A percentile compares a stretch with the other conserved stretches of the same genome.
Evolutionary conservation across 2,329 filamentous ascomycete species (phyloP).

Genomic region (Bertia moriformis): DNA sequence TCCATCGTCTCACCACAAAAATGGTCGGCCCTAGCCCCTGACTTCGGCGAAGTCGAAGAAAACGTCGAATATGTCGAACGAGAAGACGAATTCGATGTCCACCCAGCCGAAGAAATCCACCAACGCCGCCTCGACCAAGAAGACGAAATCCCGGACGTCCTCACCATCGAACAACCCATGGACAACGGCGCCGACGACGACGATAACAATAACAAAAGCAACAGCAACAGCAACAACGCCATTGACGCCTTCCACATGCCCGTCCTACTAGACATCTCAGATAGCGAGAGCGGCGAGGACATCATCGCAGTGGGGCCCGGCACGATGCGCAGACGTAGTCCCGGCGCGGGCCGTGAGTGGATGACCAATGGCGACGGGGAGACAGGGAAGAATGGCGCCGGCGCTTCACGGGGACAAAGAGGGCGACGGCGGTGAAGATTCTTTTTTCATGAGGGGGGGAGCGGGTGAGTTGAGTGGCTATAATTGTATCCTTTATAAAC

Average conservation of each 20-base stretch:
- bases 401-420: background rate
- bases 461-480: too few species aligned
- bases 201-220: constrained; percentile 34
- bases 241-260: constrained; percentile 68
- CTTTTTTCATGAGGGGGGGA: too few species aligned
- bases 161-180: constrained; percentile 19
- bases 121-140: constrained; percentile 80
- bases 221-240: constrained; percentile 29
- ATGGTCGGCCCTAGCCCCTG: constrained; percentile 91
- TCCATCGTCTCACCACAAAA: constrained; percentile 87
- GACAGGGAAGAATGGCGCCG: background rate
- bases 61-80: constrained; percentile 92
- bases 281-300: constrained; percentile 93
- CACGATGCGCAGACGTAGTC: constrained; percentile 75
- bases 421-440: background rate
- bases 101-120: constrained; percentile 85
- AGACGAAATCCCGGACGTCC: constrained; percentile 70
- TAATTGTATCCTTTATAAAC: too few species aligned
- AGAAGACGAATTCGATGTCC: constrained; percentile 97
- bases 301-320: constrained; percentile 55
- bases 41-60: constrained; percentile 95
- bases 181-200: constrained; percentile 29
- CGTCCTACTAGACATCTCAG: constrained; percentile 78
- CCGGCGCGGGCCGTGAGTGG: constrained; percentile 31
- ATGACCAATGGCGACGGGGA: background rate